Conservation (phyloP, 2,329 filamentous ascomycete genomes). For the Apiospora phragmitis region DNA sequence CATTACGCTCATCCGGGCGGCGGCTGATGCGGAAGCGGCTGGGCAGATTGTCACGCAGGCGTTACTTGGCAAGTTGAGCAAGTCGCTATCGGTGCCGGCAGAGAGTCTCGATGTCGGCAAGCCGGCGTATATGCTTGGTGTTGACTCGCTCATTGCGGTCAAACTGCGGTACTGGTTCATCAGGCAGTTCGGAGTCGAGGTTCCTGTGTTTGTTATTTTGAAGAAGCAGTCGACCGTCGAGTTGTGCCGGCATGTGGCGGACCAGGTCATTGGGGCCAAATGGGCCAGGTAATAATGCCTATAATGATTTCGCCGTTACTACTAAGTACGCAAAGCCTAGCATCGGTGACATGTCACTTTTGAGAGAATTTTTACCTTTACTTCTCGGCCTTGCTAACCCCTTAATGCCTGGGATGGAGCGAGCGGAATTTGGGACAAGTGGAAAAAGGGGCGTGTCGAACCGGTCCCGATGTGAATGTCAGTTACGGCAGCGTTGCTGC, state of each 20-base stretch:
- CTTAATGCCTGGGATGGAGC: too few relatives aligned
- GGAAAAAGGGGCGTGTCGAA: too few relatives aligned
- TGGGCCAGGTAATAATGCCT: neutral
- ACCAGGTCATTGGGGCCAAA: neutral
- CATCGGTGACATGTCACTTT: too few relatives aligned
- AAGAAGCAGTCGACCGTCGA: constrained; percentile 11
- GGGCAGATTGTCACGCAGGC: constrained; percentile 11
- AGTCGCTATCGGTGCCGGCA: constrained; percentile 12
- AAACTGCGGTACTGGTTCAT: constrained; percentile 18
- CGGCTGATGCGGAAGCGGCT: neutral
- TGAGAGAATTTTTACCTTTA: too few relatives aligned
- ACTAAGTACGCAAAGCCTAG: too few relatives aligned
- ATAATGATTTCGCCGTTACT: neutral
- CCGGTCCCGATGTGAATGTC: too few relatives aligned
- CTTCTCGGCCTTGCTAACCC: too few relatives aligned
- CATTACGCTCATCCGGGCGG: constrained; percentile 3
- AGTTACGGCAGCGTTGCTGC: too few relatives aligned
- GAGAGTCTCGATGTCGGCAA: constrained; percentile 14
- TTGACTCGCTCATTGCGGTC: constrained; percentile 18
- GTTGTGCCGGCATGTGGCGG: constrained; percentile 7
- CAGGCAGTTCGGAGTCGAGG: constrained; percentile 15
- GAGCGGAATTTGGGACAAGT: too few relatives aligned
- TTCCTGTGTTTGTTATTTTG: constrained; percentile 17
- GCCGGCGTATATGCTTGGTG: constrained; percentile 14
- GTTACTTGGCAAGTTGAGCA: constrained; percentile 12